These are phyloP conservation scores for Pseudocercospora cruenta DNA, from an alignment of 2,329 filamentous ascomycete species.

Conservation along the genomic window DNA sequence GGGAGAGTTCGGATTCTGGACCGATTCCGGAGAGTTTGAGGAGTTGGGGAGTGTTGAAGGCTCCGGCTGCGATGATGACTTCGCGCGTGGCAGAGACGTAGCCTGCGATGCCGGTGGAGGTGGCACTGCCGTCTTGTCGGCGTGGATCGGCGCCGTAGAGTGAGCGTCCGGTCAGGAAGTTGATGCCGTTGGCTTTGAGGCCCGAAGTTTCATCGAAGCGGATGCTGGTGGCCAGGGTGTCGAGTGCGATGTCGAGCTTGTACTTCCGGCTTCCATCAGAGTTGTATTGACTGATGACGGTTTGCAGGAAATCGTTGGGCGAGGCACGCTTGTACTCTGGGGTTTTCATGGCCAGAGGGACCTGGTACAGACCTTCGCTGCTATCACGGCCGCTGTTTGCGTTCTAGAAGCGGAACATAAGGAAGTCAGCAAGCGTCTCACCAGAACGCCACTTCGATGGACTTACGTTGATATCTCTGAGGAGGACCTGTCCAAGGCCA, in stretches of 20 bases:
- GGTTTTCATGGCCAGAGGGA: constrained; percentile 57
- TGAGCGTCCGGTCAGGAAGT: constrained; percentile 43
- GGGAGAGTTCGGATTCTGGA: constrained; percentile 43
- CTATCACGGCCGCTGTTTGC: constrained; percentile 46
- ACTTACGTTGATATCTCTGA: constrained; percentile 47
- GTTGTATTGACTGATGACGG: constrained; percentile 2
- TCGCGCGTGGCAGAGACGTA: constrained; percentile 40
- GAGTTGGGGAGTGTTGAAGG: constrained; percentile 57
- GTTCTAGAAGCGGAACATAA: not conserved
- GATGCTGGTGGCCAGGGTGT: constrained; percentile 73
- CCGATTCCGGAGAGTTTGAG: constrained; percentile 60
- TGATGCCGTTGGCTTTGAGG: constrained; percentile 41
- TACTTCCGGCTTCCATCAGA: constrained; percentile 18
- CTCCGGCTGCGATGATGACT: constrained; percentile 43
- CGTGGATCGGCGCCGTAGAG: constrained; percentile 45
- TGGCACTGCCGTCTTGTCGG: constrained; percentile 20
- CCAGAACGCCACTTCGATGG: no score
- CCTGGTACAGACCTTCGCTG: constrained; percentile 57
- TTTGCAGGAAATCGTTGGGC: constrained; percentile 12
- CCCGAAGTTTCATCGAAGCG: constrained; percentile 53
- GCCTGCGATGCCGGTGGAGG: constrained; percentile 42
- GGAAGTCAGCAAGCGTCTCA: no score
- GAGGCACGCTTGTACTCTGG: constrained; percentile 11
- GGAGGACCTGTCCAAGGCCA: constrained; percentile 51
- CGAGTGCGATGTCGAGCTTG: constrained; percentile 27